A percentile compares a stretch with the other conserved stretches of the same genome.
Evolutionary conservation across 306 rosid genomes (phyloP).

Genomic region (Trifolium repens): DNA sequence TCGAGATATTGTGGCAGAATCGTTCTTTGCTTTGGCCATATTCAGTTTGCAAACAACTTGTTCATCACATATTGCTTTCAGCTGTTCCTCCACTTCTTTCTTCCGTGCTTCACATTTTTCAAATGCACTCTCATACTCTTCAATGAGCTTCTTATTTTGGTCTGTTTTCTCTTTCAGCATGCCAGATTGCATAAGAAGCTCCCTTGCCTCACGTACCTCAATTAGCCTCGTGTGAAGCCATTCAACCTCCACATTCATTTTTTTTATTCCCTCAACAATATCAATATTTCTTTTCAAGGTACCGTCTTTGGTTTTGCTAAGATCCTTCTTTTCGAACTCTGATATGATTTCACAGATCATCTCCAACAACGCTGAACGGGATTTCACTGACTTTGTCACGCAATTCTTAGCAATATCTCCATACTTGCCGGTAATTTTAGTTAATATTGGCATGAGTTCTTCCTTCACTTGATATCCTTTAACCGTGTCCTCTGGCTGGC

Average conservation of each 20-base stretch:
- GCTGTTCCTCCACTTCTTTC: neutral
- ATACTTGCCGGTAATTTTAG: neutral
- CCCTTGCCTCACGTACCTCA: constrained; percentile 26
- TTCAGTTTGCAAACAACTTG: constrained; percentile 12
- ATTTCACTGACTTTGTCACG: neutral
- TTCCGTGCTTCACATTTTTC: constrained; percentile 2
- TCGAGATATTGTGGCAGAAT: neutral
- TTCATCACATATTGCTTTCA: neutral
- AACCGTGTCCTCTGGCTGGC: neutral
- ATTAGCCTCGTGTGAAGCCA: constrained; percentile 28
- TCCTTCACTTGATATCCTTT: constrained; percentile 29
- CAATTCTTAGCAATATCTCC: constrained; percentile 33
- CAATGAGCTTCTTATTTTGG: neutral
- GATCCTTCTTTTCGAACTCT: constrained; percentile 1
- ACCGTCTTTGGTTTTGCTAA: neutral
- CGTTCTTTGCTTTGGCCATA: constrained; percentile 8
- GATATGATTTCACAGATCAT: constrained; percentile 17
- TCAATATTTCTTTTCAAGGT: neutral
- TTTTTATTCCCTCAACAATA: neutral
- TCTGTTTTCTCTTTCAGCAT: constrained; percentile 11
- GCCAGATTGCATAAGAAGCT: neutral
- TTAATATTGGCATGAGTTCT: neutral
- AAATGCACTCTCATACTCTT: neutral
- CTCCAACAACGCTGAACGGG: neutral
- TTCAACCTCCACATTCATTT: neutral